Conservation (phyloP, 257 asterid species). For the Capsicum baccatum region DNA sequence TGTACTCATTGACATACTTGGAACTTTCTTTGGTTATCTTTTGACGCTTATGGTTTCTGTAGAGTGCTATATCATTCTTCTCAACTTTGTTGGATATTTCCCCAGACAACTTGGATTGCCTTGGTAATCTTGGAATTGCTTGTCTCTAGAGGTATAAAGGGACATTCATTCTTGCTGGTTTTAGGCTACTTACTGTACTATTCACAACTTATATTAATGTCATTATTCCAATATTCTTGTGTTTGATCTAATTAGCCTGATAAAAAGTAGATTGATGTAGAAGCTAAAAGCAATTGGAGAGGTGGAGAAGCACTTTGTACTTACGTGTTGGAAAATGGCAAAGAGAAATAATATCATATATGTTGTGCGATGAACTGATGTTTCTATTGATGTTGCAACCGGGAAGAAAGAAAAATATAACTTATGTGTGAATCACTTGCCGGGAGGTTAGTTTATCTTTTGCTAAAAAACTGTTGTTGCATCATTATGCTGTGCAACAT, state of each 20-base stretch:
- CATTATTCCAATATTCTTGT: background rate
- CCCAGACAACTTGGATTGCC: too few species aligned
- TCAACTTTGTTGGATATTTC: too few species aligned
- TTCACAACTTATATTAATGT: background rate
- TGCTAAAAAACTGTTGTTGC: background rate
- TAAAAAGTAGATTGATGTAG: slow-evolving; percentile 9
- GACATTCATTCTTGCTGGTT: too few species aligned
- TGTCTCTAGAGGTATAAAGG: too few species aligned
- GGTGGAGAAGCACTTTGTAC: background rate
- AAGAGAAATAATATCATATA: background rate
- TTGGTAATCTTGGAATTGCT: too few species aligned
- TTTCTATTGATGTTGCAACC: slow-evolving; percentile 5
- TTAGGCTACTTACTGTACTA: background rate
- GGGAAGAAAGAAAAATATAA: background rate
- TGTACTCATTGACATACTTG: too few species aligned
- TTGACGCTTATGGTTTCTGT: too few species aligned
- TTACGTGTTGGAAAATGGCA: background rate
- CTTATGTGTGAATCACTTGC: background rate
- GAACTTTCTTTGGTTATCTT: too few species aligned
- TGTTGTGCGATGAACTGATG: background rate
- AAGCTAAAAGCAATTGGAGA: background rate
- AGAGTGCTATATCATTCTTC: too few species aligned
- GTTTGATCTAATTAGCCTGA: background rate
- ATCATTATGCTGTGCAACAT: too few species aligned
- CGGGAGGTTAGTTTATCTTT: background rate